Evolutionary conservation across 2,329 filamentous ascomycete genomes (phyloP).

Genomic region (Metarhizium sp.): DNA sequence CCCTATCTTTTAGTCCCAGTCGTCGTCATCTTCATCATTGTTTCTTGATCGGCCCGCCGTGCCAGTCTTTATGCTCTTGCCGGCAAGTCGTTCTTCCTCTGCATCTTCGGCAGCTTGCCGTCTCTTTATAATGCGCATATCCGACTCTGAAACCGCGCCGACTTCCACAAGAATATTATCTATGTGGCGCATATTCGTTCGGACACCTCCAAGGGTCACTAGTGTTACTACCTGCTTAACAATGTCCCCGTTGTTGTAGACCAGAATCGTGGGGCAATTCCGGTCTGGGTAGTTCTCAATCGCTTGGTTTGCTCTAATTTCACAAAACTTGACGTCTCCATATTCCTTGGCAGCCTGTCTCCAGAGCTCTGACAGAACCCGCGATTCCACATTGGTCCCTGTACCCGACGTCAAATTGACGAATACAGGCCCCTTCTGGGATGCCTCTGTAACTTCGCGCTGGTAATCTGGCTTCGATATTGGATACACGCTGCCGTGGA

Average conservation of each 20-base stretch:
- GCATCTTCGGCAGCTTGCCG: conserved; percentile 50
- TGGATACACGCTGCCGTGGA: conserved; percentile 87
- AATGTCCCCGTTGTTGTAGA: conserved; percentile 91
- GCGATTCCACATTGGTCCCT: conserved; percentile 76
- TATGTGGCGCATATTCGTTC: conserved; percentile 63
- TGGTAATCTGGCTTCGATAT: conserved; percentile 91
- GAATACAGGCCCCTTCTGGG: conserved; percentile 56
- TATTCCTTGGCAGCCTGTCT: conserved; percentile 73
- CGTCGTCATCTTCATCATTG: conserved; percentile 37
- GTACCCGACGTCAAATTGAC: conserved; percentile 75
- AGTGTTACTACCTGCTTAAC: conserved; percentile 87
- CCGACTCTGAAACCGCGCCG: conserved; percentile 68
- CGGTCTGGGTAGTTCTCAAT: conserved; percentile 94
- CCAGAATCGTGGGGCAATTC: conserved; percentile 88
- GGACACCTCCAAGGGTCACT: conserved; percentile 63
- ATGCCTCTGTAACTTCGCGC: conserved; percentile 85
- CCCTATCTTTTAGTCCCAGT: conserved; percentile 46
- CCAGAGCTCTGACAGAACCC: conserved; percentile 79
- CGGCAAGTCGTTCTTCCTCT: conserved; percentile 43
- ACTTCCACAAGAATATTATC: conserved; percentile 75
- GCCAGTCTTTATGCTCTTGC: conserved; percentile 41
- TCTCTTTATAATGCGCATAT: conserved; percentile 64
- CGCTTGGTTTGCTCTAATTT: conserved; percentile 84
- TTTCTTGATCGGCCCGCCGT: conserved; percentile 34
- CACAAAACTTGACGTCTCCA: conserved; percentile 94